These are phyloP conservation scores for Picochlorum sp. DNA, from an alignment of 139 green algal genomes.

Conservation along the genomic window DNA sequence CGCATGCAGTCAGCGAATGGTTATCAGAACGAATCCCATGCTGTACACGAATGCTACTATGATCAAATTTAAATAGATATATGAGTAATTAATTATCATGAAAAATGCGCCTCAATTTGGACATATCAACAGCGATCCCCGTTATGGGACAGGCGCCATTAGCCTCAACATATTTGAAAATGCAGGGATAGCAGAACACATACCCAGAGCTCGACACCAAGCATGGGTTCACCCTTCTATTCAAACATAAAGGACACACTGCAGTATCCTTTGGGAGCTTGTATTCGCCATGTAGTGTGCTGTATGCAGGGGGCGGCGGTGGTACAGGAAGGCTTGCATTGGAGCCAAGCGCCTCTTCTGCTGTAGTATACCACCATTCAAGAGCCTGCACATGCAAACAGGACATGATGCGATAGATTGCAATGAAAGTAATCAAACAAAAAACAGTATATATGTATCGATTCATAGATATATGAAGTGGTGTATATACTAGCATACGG, in stretches of 20 bases:
- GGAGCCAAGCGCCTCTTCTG: slow-evolving; percentile 42
- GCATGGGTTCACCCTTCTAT: slow-evolving; percentile 62
- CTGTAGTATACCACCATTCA: slow-evolving; percentile 90
- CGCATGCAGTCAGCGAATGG: no score
- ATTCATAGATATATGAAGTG: no score
- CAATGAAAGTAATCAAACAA: no score
- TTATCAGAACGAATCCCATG: no score
- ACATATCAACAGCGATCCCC: not conserved
- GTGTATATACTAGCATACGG: no score
- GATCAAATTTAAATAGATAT: not conserved
- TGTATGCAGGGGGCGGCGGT: slow-evolving; percentile 28
- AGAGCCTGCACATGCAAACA: no score
- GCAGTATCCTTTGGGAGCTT: slow-evolving; percentile 32
- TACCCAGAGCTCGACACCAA: slow-evolving; percentile 68
- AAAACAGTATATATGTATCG: no score
- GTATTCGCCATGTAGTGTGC: not conserved
- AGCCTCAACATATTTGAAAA: slow-evolving; percentile 48
- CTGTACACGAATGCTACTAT: not conserved
- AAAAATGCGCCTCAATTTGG: not conserved
- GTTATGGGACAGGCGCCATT: slow-evolving; percentile 70
- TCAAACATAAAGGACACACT: slow-evolving; percentile 66
- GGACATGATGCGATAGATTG: no score
- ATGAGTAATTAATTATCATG: not conserved
- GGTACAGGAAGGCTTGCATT: slow-evolving; percentile 37
- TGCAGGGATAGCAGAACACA: slow-evolving; percentile 88